These are phyloP conservation scores for Eimeria mitis DNA, from an alignment of 169 alveolate species.

Conservation along the genomic window DNA sequence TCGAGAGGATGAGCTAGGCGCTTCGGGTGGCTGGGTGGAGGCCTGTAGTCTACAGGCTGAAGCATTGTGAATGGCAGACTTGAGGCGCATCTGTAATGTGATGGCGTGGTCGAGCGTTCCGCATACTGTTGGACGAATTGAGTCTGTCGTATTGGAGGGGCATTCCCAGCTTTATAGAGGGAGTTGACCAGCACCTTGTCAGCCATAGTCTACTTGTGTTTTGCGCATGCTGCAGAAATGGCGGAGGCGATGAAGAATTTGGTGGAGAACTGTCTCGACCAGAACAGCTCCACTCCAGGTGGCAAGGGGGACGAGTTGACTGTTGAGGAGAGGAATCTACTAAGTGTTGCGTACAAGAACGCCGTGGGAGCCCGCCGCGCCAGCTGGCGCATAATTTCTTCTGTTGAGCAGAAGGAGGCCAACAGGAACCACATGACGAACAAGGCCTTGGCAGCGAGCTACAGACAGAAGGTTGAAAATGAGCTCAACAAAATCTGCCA, in stretches of 20 bases:
- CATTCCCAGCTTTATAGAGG: not conserved
- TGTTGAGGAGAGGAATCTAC: conserved; percentile 86
- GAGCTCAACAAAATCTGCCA: conserved; percentile 97
- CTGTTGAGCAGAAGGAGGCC: conserved; percentile 98
- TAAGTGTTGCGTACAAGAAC: conserved; percentile 99
- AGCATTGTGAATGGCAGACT: not conserved
- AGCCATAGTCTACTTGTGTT: not conserved
- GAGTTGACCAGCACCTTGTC: not conserved
- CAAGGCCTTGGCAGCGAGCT: conserved; percentile 95
- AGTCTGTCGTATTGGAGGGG: not conserved
- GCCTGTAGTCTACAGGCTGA: not conserved
- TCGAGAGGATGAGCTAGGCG: not conserved
- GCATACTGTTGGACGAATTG: not conserved
- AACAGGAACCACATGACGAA: conserved; percentile 95
- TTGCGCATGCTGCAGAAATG: conserved; percentile 66
- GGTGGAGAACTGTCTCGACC: conserved; percentile 81
- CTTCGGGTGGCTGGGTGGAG: not conserved
- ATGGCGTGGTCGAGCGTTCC: not conserved
- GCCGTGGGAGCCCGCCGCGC: conserved; percentile 99
- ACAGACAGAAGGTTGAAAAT: conserved; percentile 96
- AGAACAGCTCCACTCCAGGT: conserved; percentile 58
- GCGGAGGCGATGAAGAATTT: conserved; percentile 85
- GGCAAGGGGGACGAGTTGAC: conserved; percentile 80
- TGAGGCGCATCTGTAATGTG: not conserved
- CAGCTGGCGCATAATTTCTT: conserved; percentile 98